Conservation (phyloP, 2,329 filamentous ascomycete genomes). For the Alternaria conjuncta region DNA sequence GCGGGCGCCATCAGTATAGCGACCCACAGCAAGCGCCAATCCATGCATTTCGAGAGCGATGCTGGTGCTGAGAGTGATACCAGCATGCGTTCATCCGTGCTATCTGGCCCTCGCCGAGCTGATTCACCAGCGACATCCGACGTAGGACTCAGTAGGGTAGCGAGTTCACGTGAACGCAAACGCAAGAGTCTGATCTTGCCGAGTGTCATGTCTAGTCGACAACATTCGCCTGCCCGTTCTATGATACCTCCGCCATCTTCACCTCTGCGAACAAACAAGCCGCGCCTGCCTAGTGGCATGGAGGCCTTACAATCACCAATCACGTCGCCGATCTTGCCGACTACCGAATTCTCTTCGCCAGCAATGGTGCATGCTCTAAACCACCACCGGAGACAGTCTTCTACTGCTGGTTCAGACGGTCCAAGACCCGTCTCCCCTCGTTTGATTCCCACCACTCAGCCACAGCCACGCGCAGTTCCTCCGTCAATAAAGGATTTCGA, state of each 20-base stretch:
- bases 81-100: constrained; percentile 80
- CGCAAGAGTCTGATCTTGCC: constrained; percentile 86
- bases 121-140: constrained; percentile 88
- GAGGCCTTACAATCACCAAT: constrained; percentile 82
- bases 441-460: constrained; percentile 76
- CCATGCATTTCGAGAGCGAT: constrained; percentile 84
- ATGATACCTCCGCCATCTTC: constrained; percentile 74
- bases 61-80: constrained; percentile 83
- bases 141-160: constrained; percentile 75
- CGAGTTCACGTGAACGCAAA: constrained; percentile 82
- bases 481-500: constrained; percentile 99
- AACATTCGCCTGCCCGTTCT: constrained; percentile 86
- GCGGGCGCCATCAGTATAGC: constrained; percentile 65
- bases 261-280: constrained; percentile 84
- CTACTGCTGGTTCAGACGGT: constrained; percentile 77
- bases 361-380: constrained; percentile 62
- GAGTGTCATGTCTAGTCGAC: constrained; percentile 77
- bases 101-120: constrained; percentile 74
- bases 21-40: constrained; percentile 73
- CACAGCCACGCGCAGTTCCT: constrained; percentile 85
- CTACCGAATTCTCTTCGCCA: constrained; percentile 81
- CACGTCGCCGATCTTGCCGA: constrained; percentile 83
- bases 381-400: constrained; percentile 89
- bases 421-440: constrained; percentile 80
- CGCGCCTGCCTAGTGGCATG: constrained; percentile 67